Percentiles rank a stretch among this genome's conserved stretches.
Conservation (phyloP, 805 yeast genomes). For the Starmerella riodocensis region DNA sequence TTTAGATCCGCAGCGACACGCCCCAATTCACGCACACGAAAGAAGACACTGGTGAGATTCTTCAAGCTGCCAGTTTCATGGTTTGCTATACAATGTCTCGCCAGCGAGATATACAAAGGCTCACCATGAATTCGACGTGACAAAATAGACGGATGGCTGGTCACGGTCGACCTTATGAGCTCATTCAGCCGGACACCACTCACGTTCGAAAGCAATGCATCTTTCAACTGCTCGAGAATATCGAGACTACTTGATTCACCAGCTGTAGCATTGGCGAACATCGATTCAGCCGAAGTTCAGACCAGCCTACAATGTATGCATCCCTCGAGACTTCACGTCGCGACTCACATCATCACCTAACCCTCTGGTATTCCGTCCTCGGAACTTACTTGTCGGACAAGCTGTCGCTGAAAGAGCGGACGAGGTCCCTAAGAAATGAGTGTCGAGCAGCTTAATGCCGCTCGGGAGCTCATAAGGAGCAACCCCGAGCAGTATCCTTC, state of each 20-base stretch:
- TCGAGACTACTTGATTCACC: not conserved
- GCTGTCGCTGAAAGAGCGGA: no score
- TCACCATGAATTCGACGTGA: constrained; percentile 7
- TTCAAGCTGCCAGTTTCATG: constrained; percentile 1
- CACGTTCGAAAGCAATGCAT: not conserved
- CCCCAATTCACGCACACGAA: constrained; percentile 3
- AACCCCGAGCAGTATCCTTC: constrained; percentile 29
- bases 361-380: no score
- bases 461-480: constrained; percentile 26
- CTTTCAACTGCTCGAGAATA: not conserved
- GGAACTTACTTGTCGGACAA: no score
- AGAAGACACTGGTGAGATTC: constrained; percentile 3
- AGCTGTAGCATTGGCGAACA: no score
- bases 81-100: constrained; percentile 1
- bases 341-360: no score
- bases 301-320: no score
- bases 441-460: constrained; percentile 28
- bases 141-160: constrained; percentile 3
- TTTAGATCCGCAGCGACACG: constrained; percentile 2
- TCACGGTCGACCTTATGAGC: not conserved
- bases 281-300: no score
- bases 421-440: no score
- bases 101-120: constrained; percentile 7
- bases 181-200: not conserved
- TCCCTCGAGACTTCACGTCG: no score